Percentiles rank a stretch among this genome's conserved stretches.
phyloP scores from a whole-genome alignment of 306 rosid species.

The Acacia confusa region DNA sequence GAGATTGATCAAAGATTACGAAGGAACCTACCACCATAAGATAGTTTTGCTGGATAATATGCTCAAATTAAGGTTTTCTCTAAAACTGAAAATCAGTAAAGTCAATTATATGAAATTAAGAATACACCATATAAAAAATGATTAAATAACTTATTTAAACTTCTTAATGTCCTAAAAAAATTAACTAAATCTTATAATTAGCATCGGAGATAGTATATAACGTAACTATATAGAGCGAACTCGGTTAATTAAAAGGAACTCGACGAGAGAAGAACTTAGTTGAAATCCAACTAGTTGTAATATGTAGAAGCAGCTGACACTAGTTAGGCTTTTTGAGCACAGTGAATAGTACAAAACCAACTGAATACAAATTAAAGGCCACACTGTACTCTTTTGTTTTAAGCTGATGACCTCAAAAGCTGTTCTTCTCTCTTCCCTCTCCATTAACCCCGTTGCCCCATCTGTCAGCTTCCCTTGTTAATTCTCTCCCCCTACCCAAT shows the following conservation, averaged over 20 bases:
- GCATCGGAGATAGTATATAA: too few relatives aligned
- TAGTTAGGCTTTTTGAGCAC: neutral
- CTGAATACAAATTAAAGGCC: neutral
- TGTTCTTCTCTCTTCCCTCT: constrained; percentile 42
- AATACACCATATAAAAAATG: too few relatives aligned
- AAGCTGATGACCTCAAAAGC: constrained; percentile 57
- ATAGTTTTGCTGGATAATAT: too few relatives aligned
- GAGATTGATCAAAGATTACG: too few relatives aligned
- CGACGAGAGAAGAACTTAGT: neutral
- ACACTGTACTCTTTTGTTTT: too few relatives aligned
- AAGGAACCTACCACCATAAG: too few relatives aligned
- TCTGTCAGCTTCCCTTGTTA: constrained; percentile 59
- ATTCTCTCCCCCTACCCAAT: constrained; percentile 41
- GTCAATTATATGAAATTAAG: too few relatives aligned
- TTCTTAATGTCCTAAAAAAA: too few relatives aligned
- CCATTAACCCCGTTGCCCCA: constrained; percentile 52
- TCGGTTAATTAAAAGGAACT: neutral
- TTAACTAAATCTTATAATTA: too few relatives aligned
- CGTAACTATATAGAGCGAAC: neutral
- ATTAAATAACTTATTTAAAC: too few relatives aligned
- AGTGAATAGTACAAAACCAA: neutral
- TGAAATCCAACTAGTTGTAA: neutral
- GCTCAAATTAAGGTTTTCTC: too few relatives aligned
- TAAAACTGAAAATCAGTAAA: too few relatives aligned
- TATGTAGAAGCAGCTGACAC: neutral